These are phyloP conservation scores for Ceratocystis diversiconidia DNA, from an alignment of 2,329 filamentous ascomycete species.

Conservation along the genomic window DNA sequence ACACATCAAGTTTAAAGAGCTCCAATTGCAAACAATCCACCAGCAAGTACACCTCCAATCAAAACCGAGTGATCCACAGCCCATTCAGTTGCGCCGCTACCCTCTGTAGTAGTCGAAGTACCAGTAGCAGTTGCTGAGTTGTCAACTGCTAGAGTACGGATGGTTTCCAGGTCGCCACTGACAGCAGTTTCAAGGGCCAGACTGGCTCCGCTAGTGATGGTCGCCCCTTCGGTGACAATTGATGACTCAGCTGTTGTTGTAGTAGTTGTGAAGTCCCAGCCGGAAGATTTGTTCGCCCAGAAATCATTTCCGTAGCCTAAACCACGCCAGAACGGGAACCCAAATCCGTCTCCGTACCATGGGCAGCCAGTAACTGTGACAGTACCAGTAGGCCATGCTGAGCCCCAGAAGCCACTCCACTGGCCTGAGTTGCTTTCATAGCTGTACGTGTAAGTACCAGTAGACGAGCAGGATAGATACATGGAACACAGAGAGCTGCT, in stretches of 20 bases:
- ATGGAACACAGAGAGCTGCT: constrained; percentile 21
- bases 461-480: constrained; percentile 19
- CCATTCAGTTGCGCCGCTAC: constrained; percentile 10
- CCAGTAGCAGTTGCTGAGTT: constrained; percentile 11
- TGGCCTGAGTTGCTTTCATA: constrained; percentile 16
- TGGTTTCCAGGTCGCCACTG: constrained; percentile 17
- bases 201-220: constrained; percentile 16
- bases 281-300: constrained; percentile 19
- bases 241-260: constrained; percentile 19
- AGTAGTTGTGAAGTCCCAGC: constrained; percentile 21
- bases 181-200: constrained; percentile 17
- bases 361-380: constrained; percentile 23
- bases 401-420: constrained; percentile 18
- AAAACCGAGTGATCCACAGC: constrained; percentile 18
- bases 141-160: constrained; percentile 20
- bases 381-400: constrained; percentile 19
- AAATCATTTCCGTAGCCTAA: constrained; percentile 20
- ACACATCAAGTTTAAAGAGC: constrained; percentile 18
- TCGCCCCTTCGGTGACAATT: constrained; percentile 14
- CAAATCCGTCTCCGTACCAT: constrained; percentile 21
- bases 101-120: constrained; percentile 12
- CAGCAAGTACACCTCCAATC: constrained; percentile 19
- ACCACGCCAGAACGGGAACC: constrained; percentile 20
- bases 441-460: constrained; percentile 22
- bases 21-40: constrained; percentile 19